Evolutionary conservation across 306 rosid genomes (phyloP).

Genomic region (Pterocarpus santalinus): DNA sequence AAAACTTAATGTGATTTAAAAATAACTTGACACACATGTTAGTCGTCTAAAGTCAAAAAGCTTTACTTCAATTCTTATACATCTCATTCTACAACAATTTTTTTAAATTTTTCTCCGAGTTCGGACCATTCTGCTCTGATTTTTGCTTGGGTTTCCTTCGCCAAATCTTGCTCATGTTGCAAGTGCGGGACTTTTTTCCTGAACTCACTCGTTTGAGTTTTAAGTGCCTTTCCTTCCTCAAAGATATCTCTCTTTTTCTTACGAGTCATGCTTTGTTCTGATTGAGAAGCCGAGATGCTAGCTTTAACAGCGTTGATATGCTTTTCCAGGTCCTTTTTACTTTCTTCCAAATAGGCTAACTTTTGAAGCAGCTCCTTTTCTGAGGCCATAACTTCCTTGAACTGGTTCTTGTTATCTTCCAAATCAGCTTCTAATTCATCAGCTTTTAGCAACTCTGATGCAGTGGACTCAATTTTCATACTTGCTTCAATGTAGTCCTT

Average conservation of each 20-base stretch:
- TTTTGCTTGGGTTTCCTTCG: too few species aligned
- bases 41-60: background rate
- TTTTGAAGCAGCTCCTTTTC: background rate
- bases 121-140: too few species aligned
- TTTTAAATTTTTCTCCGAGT: background rate
- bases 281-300: background rate
- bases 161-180: background rate
- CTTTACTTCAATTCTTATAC: background rate
- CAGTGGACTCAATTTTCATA: background rate
- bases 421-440: conserved; percentile 6
- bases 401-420: background rate
- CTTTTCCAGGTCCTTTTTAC: too few species aligned
- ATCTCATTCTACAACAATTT: background rate
- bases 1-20: background rate
- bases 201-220: background rate
- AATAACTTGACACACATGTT: background rate
- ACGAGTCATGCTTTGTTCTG: background rate
- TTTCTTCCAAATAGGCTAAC: background rate
- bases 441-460: background rate
- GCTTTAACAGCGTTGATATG: background rate
- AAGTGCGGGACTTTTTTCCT: background rate
- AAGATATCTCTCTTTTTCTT: background rate
- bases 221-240: background rate
- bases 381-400: background rate
- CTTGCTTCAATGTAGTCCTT: background rate